These are phyloP conservation scores for Clonostachys sp. DNA, from an alignment of 2,329 filamentous ascomycete genomes.

Conservation along the genomic window DNA sequence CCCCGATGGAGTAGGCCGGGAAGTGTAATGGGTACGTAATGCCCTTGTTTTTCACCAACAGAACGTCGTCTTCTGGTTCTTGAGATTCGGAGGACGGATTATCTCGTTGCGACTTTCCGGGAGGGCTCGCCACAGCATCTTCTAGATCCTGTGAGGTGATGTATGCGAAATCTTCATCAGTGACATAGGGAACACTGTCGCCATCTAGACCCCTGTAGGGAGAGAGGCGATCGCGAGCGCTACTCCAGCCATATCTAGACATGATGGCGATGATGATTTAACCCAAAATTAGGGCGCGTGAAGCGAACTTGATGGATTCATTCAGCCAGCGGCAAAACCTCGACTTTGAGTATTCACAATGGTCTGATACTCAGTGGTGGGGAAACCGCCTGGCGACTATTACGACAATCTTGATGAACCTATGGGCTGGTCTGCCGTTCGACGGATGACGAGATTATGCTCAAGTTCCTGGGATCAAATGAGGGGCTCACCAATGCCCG, in stretches of 20 bases:
- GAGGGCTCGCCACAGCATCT: constrained; percentile 24
- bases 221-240: constrained; percentile 39
- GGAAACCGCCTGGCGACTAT: no score
- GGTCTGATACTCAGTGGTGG: no score
- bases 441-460: no score
- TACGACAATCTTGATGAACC: no score
- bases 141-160: constrained; percentile 74
- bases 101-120: constrained; percentile 28
- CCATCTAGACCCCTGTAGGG: constrained; percentile 44
- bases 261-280: constrained; percentile 30
- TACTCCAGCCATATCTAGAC: constrained; percentile 49
- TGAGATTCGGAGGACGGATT: constrained; percentile 24
- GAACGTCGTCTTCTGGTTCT: constrained; percentile 59
- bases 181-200: constrained; percentile 51
- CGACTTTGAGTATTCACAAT: no score
- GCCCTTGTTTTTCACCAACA: constrained; percentile 65
- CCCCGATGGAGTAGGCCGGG: constrained; percentile 69
- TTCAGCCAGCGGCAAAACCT: no score
- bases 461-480: no score
- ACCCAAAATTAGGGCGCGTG: no score
- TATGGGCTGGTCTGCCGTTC: no score
- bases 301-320: no score
- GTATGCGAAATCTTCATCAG: constrained; percentile 75
- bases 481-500: no score
- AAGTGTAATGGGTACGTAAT: constrained; percentile 67